Conservation (phyloP, 2,329 filamentous ascomycete species). For the Penicillium olsonii region DNA sequence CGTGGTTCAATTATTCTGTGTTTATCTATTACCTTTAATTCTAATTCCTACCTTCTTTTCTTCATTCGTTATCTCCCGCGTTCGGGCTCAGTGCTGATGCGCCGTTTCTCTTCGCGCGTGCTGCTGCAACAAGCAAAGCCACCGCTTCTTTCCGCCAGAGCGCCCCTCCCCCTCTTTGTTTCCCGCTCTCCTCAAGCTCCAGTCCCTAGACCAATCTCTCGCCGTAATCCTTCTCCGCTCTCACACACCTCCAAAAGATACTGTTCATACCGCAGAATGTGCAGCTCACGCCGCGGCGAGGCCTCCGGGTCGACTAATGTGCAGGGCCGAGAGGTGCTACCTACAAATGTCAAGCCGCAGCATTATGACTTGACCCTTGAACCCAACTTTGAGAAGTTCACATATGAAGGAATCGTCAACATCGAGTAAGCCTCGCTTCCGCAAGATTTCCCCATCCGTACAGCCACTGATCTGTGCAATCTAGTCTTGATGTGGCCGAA, state of each 20-base stretch:
- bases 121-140: conserved; percentile 38
- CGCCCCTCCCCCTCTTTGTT: conserved; percentile 30
- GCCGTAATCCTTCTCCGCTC: conserved; percentile 28
- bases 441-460: not conserved
- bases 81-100: conserved; percentile 28
- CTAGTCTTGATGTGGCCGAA: conserved; percentile 75
- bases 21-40: conserved; percentile 18
- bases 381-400: conserved; percentile 84
- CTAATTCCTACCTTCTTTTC: conserved; percentile 6
- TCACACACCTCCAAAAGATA: conserved; percentile 51
- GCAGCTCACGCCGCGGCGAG: conserved; percentile 67
- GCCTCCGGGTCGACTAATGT: conserved; percentile 60
- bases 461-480: conserved; percentile 12
- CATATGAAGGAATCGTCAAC: conserved; percentile 78
- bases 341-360: conserved; percentile 84
- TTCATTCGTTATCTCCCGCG: conserved; percentile 7
- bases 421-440: conserved; percentile 64
- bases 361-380: conserved; percentile 93
- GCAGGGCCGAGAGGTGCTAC: conserved; percentile 78
- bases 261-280: conserved; percentile 75
- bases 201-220: conserved; percentile 19
- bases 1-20: conserved; percentile 18
- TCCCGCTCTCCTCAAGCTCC: conserved; percentile 25
- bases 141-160: conserved; percentile 34
- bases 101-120: conserved; percentile 38